Evolutionary conservation across 805 yeast genomes (phyloP).

Genomic region (Sugiyamaella marilandica): DNA sequence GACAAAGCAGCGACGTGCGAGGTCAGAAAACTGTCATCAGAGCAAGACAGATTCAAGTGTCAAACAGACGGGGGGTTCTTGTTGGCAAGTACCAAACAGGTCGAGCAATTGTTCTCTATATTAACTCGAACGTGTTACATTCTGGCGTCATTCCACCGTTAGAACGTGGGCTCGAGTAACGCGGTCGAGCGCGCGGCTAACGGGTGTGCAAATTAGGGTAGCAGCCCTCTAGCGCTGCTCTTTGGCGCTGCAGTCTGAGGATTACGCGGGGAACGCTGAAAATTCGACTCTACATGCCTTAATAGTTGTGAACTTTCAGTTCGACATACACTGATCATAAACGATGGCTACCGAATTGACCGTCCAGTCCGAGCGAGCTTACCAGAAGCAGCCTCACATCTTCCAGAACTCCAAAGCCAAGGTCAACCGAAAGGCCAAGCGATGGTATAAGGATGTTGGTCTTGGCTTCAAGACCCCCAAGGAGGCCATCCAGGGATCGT

Average conservation of each 20-base stretch:
- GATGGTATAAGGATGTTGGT: constrained; percentile 99
- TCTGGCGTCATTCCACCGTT: no score
- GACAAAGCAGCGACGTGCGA: no score
- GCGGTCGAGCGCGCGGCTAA: no score
- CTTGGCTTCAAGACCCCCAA: constrained; percentile 99
- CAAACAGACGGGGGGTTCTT: no score
- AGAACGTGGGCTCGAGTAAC: not conserved
- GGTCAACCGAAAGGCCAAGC: constrained; percentile 98
- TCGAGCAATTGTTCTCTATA: no score
- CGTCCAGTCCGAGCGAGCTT: constrained; percentile 99
- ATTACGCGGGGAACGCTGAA: not conserved
- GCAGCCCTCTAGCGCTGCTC: not conserved
- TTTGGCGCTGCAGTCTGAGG: not conserved
- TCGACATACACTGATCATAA: constrained; percentile 4
- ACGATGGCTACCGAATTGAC: constrained; percentile 98
- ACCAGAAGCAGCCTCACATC: constrained; percentile 99
- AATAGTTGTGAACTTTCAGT: constrained; percentile 4
- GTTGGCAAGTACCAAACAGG: no score
- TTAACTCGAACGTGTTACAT: no score
- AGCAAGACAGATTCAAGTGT: no score
- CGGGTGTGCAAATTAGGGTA: no score
- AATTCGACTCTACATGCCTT: constrained; percentile 1
- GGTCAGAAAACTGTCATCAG: no score
- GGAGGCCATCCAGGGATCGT: constrained; percentile 96
- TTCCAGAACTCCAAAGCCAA: constrained; percentile 99